A percentile compares a stretch with the other conserved stretches of the same genome.
Evolutionary conservation across 2,329 filamentous ascomycete genomes (phyloP).

Genomic region (Fusarium acutatum): DNA sequence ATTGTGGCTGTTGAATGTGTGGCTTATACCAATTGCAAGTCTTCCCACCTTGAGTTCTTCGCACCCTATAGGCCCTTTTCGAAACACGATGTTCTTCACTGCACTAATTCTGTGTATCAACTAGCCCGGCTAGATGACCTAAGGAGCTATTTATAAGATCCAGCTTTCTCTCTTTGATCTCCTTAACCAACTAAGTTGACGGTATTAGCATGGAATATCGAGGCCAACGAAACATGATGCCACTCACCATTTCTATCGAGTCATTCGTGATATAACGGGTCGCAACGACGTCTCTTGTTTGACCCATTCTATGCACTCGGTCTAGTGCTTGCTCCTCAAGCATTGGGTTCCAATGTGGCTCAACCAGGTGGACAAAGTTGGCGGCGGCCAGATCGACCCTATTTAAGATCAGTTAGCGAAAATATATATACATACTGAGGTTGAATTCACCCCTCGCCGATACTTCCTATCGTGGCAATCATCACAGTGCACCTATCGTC

Average conservation of each 20-base stretch:
- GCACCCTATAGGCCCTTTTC: neutral
- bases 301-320: neutral
- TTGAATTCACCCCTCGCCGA: neutral
- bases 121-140: neutral
- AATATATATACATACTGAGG: neutral
- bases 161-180: neutral
- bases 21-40: neutral
- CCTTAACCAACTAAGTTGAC: neutral
- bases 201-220: fast-evolving
- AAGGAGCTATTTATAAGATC: neutral
- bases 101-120: neutral
- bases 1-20: neutral
- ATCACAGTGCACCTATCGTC: neutral
- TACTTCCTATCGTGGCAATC: neutral
- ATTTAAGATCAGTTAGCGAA: neutral
- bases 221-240: too few relatives aligned
- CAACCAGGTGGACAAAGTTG: neutral
- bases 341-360: neutral
- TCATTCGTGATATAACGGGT: fast-evolving
- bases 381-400: neutral
- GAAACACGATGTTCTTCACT: neutral
- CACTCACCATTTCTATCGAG: neutral
- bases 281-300: neutral
- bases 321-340: neutral
- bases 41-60: neutral